Conservation (phyloP, 106 monocot genomes). For the Amphibolis antarctica region DNA sequence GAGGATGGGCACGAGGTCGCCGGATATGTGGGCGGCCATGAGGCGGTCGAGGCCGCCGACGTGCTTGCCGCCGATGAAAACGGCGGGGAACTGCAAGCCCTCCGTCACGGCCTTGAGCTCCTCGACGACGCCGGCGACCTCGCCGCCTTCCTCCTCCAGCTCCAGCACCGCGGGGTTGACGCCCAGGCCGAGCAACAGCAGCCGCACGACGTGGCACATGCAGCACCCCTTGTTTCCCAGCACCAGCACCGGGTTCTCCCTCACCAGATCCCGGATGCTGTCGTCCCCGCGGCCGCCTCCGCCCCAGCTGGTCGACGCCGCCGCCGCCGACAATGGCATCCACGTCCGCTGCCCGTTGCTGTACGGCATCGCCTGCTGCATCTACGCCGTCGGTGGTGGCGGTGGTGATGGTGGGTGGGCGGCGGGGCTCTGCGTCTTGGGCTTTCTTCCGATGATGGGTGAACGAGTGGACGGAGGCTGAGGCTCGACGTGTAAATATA, state of each 20-base stretch:
- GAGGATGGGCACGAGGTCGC: conserved; percentile 18
- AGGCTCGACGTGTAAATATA: not conserved
- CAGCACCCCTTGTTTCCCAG: conserved; percentile 42
- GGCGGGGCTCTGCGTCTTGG: too few species aligned
- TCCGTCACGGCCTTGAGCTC: not conserved
- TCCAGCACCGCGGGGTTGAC: conserved; percentile 31
- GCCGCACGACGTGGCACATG: conserved; percentile 34
- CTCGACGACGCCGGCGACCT: not conserved
- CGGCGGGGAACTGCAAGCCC: conserved; percentile 19
- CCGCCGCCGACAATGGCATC: not conserved
- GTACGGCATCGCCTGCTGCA: conserved; percentile 13
- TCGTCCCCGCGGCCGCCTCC: not conserved
- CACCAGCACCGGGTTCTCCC: conserved; percentile 66
- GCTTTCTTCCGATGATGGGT: too few species aligned
- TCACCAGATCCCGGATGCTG: conserved; percentile 5
- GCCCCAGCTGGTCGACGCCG: not conserved
- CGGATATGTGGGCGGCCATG: conserved; percentile 19
- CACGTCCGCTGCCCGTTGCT: conserved; percentile 8
- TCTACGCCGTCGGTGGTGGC: not conserved
- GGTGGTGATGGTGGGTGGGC: not conserved
- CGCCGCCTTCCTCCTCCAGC: conserved; percentile 14
- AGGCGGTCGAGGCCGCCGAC: conserved; percentile 20
- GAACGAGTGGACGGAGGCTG: not conserved
- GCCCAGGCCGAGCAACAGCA: conserved; percentile 26
- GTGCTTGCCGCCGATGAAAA: conserved; percentile 30